These are phyloP conservation scores for Prunus fruticosa DNA, from an alignment of 306 rosid genomes.

Conservation along the genomic window DNA sequence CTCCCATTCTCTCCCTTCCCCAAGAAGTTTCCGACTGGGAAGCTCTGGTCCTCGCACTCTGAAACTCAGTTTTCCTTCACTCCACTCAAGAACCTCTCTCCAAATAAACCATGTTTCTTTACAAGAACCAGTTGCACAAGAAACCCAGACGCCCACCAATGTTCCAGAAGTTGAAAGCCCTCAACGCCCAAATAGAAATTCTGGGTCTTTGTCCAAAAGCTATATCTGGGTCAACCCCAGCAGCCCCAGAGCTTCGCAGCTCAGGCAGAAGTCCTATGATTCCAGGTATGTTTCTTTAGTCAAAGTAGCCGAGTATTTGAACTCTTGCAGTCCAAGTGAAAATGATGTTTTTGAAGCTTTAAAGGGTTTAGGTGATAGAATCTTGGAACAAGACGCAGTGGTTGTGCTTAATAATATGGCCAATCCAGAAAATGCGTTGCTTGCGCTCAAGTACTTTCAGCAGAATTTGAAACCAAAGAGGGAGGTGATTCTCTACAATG, in stretches of 20 bases:
- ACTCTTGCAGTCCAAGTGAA: conserved; percentile 43
- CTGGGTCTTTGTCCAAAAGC: conserved; percentile 38
- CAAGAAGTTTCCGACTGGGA: conserved; percentile 22
- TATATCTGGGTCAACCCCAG: conserved; percentile 87
- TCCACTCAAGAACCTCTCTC: conserved; percentile 38
- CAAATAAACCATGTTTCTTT: conserved; percentile 54
- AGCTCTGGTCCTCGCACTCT: conserved; percentile 16
- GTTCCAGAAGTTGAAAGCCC: conserved; percentile 15
- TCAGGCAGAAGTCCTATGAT: conserved; percentile 52
- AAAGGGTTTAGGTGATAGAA: conserved; percentile 35
- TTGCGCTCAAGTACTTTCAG: conserved; percentile 53
- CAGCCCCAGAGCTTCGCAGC: conserved; percentile 75
- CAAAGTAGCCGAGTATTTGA: conserved; percentile 51
- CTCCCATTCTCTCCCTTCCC: conserved; percentile 25
- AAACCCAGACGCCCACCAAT: conserved; percentile 17
- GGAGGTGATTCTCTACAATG: conserved; percentile 62
- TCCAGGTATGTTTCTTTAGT: conserved; percentile 54
- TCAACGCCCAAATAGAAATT: conserved; percentile 35
- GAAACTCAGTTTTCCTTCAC: conserved; percentile 22
- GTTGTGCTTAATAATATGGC: conserved; percentile 50
- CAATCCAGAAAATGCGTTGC: conserved; percentile 49
- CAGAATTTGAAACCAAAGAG: conserved; percentile 28
- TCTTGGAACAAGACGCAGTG: conserved; percentile 54
- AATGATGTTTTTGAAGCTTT: conserved; percentile 42
- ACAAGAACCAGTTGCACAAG: conserved; percentile 44